These are phyloP conservation scores for Starmerella cellae DNA, from an alignment of 805 yeast species.

Conservation along the genomic window DNA sequence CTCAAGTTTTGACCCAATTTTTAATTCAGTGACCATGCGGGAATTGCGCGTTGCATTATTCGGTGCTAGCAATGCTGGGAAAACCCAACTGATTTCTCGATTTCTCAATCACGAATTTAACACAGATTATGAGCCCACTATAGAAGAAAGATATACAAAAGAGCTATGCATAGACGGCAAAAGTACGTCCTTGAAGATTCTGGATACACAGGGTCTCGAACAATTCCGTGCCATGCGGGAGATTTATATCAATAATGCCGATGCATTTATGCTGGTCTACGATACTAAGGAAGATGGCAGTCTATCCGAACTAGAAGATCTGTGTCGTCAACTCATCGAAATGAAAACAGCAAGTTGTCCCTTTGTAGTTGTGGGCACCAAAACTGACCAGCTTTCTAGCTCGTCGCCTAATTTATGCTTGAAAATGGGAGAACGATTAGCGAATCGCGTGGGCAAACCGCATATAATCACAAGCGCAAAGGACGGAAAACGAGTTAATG, in stretches of 20 bases:
- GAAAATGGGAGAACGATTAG: conserved; percentile 70
- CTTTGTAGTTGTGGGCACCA: conserved; percentile 82
- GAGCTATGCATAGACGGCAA: conserved; percentile 80
- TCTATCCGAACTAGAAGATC: conserved; percentile 59
- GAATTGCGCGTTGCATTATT: conserved; percentile 83
- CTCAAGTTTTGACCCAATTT: too few species aligned
- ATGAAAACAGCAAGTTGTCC: conserved; percentile 77
- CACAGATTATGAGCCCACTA: conserved; percentile 91
- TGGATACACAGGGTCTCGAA: conserved; percentile 90
- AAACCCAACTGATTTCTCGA: conserved; percentile 83
- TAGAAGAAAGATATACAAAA: conserved; percentile 87
- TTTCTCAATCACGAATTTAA: conserved; percentile 82
- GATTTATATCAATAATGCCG: conserved; percentile 53
- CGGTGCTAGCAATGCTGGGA: conserved; percentile 98
- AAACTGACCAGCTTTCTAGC: conserved; percentile 68
- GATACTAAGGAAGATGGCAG: conserved; percentile 68
- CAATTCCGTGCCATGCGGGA: conserved; percentile 96
- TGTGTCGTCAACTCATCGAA: conserved; percentile 71
- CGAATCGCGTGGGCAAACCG: conserved; percentile 80
- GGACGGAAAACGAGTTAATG: conserved; percentile 77
- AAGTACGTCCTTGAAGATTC: conserved; percentile 69
- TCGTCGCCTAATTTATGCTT: conserved; percentile 48
- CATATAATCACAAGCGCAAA: conserved; percentile 92
- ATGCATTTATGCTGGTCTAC: conserved; percentile 79
- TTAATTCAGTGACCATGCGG: conserved; percentile 19